Base-by-base conservation (phyloP, 257 asterid species). In the Anisodus acutangulus region DNA sequence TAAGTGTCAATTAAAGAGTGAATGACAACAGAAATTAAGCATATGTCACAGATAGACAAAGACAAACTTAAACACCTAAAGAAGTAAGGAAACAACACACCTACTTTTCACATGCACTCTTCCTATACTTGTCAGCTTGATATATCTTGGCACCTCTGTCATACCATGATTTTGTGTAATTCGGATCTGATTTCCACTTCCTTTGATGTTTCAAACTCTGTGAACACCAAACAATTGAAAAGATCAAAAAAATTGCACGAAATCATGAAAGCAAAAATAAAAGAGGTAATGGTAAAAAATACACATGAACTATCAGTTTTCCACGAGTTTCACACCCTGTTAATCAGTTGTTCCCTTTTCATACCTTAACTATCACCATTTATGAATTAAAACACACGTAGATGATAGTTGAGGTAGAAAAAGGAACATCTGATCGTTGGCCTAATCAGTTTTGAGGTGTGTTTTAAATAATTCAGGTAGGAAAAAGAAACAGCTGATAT, bases 151-250 rank as follows among this genome's bases (percentile, higher is more conserved):
- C 98, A 88, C 98, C 98, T 89, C 98, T 94, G 26, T 92, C 95
- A 31, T 94, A 94, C 99, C 98, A 96, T 3, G 95, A 89, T 64
- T 89, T 93, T 31, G 97, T 89, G 83, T 92, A 93, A 82, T 92
- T 94, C 0, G 97, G 97, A 89, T 94, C 99, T 0, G 93, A 87
- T 85, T 94, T 96, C 99, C 99, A 93, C 86, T 96, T 96, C 97
- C 97, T 93, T 92, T 96, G 98, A 96, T 96, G 99, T 89, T 96
- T 96, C 89, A 96, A 93, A 93, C 98, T 96, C 97, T 94, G 43
- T 39, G 3, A 35, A 7, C 74, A 67, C 74, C 74, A 2, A 31
- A 35, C 12, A 9, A 67, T 12, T 67, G 31, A 19, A 67, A 67
- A 67, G 74, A 10, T 35, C 74, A 67, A 67, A 13, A 5, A 5